Conservation (phyloP, 1,284 basidiomycete species). For the Agroathelia rolfsii region DNA sequence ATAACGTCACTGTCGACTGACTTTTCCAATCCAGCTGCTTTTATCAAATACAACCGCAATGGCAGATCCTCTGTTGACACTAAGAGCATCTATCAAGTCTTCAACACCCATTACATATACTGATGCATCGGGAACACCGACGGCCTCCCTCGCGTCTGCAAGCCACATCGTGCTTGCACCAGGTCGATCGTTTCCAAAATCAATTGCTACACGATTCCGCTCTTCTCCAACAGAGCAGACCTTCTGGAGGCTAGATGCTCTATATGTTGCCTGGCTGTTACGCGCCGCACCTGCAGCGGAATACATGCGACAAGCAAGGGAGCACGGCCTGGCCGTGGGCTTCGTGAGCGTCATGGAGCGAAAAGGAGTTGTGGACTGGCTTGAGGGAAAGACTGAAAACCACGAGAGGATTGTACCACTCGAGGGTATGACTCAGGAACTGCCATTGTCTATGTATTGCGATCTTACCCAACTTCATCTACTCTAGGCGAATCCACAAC, state of each 20-base stretch:
- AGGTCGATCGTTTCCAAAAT: constrained; percentile 50
- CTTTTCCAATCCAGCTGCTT: too few species aligned
- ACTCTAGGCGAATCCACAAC: constrained; percentile 39
- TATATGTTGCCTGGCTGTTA: constrained; percentile 74
- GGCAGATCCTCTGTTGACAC: constrained; percentile 41
- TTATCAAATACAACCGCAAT: too few species aligned
- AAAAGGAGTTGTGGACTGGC: constrained; percentile 74
- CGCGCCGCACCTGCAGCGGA: constrained; percentile 67
- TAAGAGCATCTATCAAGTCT: constrained; percentile 48
- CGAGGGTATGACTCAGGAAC: background rate
- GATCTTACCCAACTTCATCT: constrained; percentile 2
- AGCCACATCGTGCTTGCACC: constrained; percentile 57
- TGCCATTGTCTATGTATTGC: background rate
- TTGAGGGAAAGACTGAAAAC: constrained; percentile 55
- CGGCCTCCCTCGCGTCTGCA: constrained; percentile 43
- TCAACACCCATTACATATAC: constrained; percentile 42
- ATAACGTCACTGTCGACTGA: too few species aligned
- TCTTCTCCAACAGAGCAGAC: constrained; percentile 13
- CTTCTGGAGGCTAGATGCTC: constrained; percentile 70
- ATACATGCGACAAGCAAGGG: constrained; percentile 78
- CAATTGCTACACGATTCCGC: constrained; percentile 53
- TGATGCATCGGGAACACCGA: constrained; percentile 30
- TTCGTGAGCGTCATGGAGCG: constrained; percentile 84
- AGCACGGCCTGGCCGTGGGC: constrained; percentile 58
- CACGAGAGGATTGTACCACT: constrained; percentile 51